Conservation (phyloP, 495 filamentous ascomycete species). For the Tuber indicum region DNA sequence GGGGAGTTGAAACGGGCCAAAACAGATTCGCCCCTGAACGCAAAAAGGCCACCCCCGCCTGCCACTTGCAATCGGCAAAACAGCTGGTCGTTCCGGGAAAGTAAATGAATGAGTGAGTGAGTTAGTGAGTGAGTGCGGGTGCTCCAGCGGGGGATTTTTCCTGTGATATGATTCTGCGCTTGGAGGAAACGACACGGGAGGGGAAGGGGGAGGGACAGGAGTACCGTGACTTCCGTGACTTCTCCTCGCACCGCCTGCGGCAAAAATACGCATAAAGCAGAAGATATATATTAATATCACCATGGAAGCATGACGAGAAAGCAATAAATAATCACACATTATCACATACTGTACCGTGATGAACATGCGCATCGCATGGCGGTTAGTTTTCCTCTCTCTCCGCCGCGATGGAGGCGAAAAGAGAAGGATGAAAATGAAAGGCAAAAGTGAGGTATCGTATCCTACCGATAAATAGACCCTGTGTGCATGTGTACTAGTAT, state of each 20-base stretch:
- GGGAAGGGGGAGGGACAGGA: background rate
- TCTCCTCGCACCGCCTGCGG: background rate
- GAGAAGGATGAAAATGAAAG: background rate
- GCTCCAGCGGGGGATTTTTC: background rate
- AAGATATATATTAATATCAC: background rate
- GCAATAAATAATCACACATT: background rate
- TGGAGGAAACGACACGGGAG: background rate
- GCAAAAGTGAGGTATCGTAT: background rate
- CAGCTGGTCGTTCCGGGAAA: background rate
- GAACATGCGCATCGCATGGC: background rate
- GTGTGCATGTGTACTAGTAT: background rate
- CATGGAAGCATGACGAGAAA: background rate
- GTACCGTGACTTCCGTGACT: background rate
- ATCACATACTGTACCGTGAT: background rate
- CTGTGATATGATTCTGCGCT: background rate
- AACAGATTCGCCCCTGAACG: background rate
- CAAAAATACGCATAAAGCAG: background rate
- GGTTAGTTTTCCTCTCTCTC: background rate
- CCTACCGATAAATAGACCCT: background rate
- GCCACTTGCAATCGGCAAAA: background rate
- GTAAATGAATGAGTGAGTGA: background rate
- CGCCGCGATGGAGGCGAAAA: background rate
- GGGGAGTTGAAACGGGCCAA: background rate
- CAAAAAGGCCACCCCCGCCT: background rate
- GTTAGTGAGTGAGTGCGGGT: background rate